Evolutionary conservation across 176 grass and related monocot genomes (phyloP), one percentile per base, ranked within the genome.

Genomic region (Chrysopogon serrulatus): DNA sequence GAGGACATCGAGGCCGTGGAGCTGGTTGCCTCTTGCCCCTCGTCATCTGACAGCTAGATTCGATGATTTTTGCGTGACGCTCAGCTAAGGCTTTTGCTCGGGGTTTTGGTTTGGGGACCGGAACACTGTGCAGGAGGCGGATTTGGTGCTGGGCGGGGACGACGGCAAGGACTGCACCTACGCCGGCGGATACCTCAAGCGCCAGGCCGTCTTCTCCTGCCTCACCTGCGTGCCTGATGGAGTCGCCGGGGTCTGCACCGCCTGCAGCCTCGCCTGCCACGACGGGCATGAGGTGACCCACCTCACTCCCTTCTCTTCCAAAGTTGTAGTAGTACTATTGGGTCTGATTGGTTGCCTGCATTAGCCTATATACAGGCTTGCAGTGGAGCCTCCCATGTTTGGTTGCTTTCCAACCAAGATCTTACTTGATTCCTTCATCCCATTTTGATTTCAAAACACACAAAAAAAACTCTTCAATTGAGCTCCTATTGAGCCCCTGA

Each of bases 161-260:
- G 96, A 99, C 28, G 96, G 96, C 59, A 90, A 94, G 83, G 96
- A 96, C 70, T 99, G 96, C 93, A 99, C 96, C 62, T 99, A 96
- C 80, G 85, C 77, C 33, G 83, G 72, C 39, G 91, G 96, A 2
- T 96, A 96, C 87, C 87, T 95, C 89, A 99, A 90, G 74, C 92
- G 96, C 82, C 96, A 99, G 87, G 96, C 96, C 37, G 89, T 99
- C 41, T 99, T 99, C 91, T 99, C 96, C 23, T 99, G 96, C 74
- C 83, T 99, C 85, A 99, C 96, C 47, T 99, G 96, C 80, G 93
- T 89, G 67, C 93, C 96, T 2, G 73, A 32, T 26, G 96, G 91
- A n/a, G 67, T 63, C 71, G 91, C 91, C 5, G 96, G 96, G 15
- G 96, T 99, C 61, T 99, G 93, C 87, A 99, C 91, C 11, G 93